Evolutionary conservation across 768 basidiomycete genomes (phyloP).

Genomic region (Cyclocybe cylindracea): DNA sequence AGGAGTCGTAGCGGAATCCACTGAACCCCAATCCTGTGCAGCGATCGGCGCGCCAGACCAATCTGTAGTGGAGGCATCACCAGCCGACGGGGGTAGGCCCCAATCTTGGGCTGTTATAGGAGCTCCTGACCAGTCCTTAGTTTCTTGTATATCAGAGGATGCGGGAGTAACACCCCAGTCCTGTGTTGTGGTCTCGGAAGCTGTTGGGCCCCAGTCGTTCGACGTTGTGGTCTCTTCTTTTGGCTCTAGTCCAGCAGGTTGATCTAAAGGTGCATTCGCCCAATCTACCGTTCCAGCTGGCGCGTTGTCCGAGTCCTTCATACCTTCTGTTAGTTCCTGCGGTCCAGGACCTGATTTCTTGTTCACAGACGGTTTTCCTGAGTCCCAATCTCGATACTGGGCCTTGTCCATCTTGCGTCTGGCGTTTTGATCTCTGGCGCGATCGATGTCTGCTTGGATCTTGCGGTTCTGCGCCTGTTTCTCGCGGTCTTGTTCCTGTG

Average conservation of each 20-base stretch:
- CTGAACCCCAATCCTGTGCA: no score
- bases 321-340: not conserved
- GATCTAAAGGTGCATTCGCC: slow-evolving; percentile 2
- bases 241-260: slow-evolving; percentile 1
- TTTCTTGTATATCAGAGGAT: no score
- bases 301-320: not conserved
- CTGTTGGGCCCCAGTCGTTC: not conserved
- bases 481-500: slow-evolving; percentile 62
- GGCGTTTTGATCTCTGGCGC: slow-evolving; percentile 76
- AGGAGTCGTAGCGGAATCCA: not conserved
- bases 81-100: no score
- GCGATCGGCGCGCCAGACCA: no score
- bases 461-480: slow-evolving; percentile 60
- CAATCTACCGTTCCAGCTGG: not conserved
- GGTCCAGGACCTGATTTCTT: slow-evolving; percentile 5
- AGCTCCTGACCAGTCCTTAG: no score
- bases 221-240: not conserved
- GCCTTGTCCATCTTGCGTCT: slow-evolving; percentile 82
- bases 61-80: no score
- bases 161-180: no score
- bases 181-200: not conserved
- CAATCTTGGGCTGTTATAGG: no score
- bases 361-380: slow-evolving; percentile 52
- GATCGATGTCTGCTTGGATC: slow-evolving; percentile 69
- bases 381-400: slow-evolving; percentile 82